Conservation (phyloP, 495 filamentous ascomycete species). For the Filosporella fistucella region DNA sequence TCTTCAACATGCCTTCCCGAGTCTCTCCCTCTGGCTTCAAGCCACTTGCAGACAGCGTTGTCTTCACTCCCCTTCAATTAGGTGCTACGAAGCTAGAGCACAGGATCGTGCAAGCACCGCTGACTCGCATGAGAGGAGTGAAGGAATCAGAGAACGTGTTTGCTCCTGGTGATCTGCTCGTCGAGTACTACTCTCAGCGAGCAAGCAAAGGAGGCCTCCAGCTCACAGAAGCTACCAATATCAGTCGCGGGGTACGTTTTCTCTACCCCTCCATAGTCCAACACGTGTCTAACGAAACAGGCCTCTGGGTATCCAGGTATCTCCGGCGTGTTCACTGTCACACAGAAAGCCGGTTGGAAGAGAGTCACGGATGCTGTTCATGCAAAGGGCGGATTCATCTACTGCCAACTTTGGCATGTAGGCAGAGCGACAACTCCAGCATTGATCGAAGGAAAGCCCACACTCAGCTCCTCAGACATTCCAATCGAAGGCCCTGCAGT, state of each 20-base stretch:
- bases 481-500: constrained; percentile 31
- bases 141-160: constrained; percentile 24
- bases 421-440: constrained; percentile 50
- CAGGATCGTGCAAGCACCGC: constrained; percentile 37
- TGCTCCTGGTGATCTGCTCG: constrained; percentile 38
- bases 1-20: constrained; percentile 7
- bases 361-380: constrained; percentile 63
- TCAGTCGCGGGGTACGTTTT: constrained; percentile 32
- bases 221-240: constrained; percentile 61
- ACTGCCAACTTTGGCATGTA: constrained; percentile 60
- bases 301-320: constrained; percentile 47
- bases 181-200: constrained; percentile 59
- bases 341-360: constrained; percentile 59
- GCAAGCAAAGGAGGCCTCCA: constrained; percentile 51
- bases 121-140: constrained; percentile 36
- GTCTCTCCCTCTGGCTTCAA: constrained; percentile 7
- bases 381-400: constrained; percentile 57
- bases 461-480: constrained; percentile 44
- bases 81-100: constrained; percentile 33
- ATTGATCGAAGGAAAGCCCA: constrained; percentile 28
- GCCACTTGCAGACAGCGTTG: constrained; percentile 9
- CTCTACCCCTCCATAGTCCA: neutral
- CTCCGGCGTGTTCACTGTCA: constrained; percentile 57
- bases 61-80: constrained; percentile 36
- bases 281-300: constrained; percentile 12